Evolutionary conservation across 176 grass and related monocot species (phyloP).

Genomic region (Stipa capillata): DNA sequence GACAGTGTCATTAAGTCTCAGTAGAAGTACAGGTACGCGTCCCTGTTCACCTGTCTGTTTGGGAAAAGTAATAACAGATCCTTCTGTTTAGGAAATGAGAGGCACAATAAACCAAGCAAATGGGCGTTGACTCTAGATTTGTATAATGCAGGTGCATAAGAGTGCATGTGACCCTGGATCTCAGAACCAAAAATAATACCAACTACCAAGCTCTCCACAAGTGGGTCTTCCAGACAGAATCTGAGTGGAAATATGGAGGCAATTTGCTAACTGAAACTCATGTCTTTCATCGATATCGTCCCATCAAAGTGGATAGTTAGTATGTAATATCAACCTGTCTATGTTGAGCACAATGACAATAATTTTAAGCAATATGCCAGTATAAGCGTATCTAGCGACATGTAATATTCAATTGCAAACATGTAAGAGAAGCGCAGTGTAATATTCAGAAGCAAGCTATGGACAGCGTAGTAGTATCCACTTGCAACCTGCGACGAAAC

Average conservation of each 20-base stretch:
- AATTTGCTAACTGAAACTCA: background rate
- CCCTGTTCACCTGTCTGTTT: slow-evolving; percentile 66
- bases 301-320: background rate
- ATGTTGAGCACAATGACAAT: background rate
- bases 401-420: background rate
- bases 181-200: background rate
- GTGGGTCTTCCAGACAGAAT: background rate
- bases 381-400: background rate
- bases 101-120: background rate
- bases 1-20: slow-evolving; percentile 46
- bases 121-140: background rate
- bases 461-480: too few relatives aligned
- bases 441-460: background rate
- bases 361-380: background rate
- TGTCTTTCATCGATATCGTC: background rate
- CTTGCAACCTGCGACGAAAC: background rate
- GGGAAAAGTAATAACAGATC: background rate
- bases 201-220: background rate
- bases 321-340: background rate
- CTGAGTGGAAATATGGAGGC: background rate
- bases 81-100: slow-evolving; percentile 3
- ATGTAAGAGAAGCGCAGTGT: background rate
- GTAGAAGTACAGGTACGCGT: slow-evolving; percentile 63
- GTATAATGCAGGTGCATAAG: background rate
- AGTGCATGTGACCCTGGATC: slow-evolving; percentile 6